Evolutionary conservation across 2,329 filamentous ascomycete species (phyloP).

Genomic region (Ophiostoma tasmaniense): DNA sequence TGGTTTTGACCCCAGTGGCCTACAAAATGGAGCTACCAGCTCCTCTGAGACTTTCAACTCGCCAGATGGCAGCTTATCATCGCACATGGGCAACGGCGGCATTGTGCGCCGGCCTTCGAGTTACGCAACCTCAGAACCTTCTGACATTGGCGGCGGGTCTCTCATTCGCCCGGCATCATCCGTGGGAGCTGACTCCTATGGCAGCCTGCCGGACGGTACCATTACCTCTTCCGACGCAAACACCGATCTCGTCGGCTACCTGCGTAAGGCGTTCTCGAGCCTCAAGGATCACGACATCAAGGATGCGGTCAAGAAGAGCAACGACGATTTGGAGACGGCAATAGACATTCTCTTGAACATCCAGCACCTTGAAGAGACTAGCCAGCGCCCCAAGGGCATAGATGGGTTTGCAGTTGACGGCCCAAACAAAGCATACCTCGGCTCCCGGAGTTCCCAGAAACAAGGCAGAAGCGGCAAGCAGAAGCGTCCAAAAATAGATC

Average conservation of each 20-base stretch:
- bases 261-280: conserved; percentile 64
- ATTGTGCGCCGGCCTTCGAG: neutral
- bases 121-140: neutral
- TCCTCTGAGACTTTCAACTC: neutral
- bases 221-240: conserved; percentile 41
- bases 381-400: conserved; percentile 60
- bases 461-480: conserved; percentile 7
- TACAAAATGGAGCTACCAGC: conserved; percentile 24
- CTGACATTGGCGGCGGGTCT: neutral
- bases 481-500: conserved; percentile 26
- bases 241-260: conserved; percentile 34
- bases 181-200: conserved; percentile 10
- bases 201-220: conserved; percentile 28
- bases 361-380: conserved; percentile 63
- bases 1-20: conserved; percentile 71
- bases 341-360: conserved; percentile 76
- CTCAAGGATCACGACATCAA: conserved; percentile 58
- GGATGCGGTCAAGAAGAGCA: conserved; percentile 58
- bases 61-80: neutral
- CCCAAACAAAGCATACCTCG: neutral
- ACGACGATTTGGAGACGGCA: conserved; percentile 57
- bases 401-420: conserved; percentile 57
- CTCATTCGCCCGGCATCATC: neutral
- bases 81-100: neutral
- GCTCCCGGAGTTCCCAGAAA: neutral